Base-by-base conservation (phyloP, 1,139 yeast species). In the Kurtzmaniella natalensis region DNA sequence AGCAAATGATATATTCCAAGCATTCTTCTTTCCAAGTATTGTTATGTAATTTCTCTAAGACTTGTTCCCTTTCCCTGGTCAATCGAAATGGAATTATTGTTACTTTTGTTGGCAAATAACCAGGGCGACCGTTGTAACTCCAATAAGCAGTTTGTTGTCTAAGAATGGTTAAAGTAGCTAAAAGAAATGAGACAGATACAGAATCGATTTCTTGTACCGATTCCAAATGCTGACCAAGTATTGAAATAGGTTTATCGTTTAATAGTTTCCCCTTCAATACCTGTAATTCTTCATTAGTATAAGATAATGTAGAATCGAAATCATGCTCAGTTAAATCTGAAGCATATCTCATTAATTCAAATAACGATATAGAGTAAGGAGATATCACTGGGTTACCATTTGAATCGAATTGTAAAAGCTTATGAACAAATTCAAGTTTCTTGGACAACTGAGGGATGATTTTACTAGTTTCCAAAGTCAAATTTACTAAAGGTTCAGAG, bases 351-450 rank as follows among this genome's bases (percentile, higher is more conserved):
- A 68, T 61, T 16, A 81, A 43, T 38, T 73, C 71, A 41, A 73
- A 68, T 2, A 78, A 53, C 0, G 81, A 68, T 1, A 78, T 47
- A 18, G 72, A 70, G 35, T 70, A 57, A 2, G 83, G 78, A 1
- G 62, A 49, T 18, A 53, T 57, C 14, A 57, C 39, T 8, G 57
- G 32, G 32, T 61, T 62, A 8, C 61, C 61, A 30, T 71, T 65
- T 31, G 64, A 69, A 39, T 61, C 58, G 47, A 64, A 59, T 51
- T 78, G 87, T 17, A 81, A 50, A 3, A 61, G 48, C 36, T 78
- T 61, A 51, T 81, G 85, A 18, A 81, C 46, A 3, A 64, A 45
- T 48, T 78, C 82, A 33, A 81, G 57, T 43, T 72, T 72, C 33
- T 55, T 46, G 16, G 61, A 43, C 8, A 57, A 51, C 9, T 45